Base-by-base conservation (phyloP, 2,329 filamentous ascomycete genomes). In the Clonostachys rhizophaga region DNA sequence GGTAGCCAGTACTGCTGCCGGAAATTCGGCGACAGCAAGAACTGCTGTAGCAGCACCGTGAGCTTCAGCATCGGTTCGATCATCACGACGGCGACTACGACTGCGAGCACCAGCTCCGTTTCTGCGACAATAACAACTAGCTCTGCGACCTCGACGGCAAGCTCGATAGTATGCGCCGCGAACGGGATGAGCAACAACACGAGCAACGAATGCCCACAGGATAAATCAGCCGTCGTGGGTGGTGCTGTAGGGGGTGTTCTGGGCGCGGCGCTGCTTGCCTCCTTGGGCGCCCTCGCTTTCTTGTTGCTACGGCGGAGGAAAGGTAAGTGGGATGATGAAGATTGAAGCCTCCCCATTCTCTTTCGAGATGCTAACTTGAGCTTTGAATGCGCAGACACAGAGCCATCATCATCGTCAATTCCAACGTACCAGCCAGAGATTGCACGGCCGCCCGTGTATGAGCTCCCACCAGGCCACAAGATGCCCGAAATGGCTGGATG, bases 241-340 rank as follows among this genome's bases (percentile, higher is more conserved):
- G 55, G 54, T 5, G 54, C 54, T 2, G 52, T 57, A 3, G 54
- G 56, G 10, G 54, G 52, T 18, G 50, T 47, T 5, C 47, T 58
- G 5, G 55, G 55, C 6, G 52, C 50, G n/a, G 55, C 51, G 18
- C 46, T 58, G 18, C 46, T 58, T 14, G 55, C 51, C 3, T 53
- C 55, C 5, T 47, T 58, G 5, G 56, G 49, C 7, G 50, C 50
- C 4, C 33, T 57, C 10, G 51, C 47, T 1, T 48, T 51, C 18
- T 34, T 57, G 42, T 52, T 47, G 40, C 30, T 20, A 33, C 41
- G 41, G 17, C 30, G 41, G 18, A 24, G 40, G 24, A 30, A 30
- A 30, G 24, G 24, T 30, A 30, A 10, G 24, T 30, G 9, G 24
- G 24, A 30, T 30, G 8, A 30, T 30, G 24, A 10, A 10, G 10